These are phyloP conservation scores for Aspergillus thermomutatus DNA, from an alignment of 2,329 filamentous ascomycete genomes.

Conservation along the genomic window DNA sequence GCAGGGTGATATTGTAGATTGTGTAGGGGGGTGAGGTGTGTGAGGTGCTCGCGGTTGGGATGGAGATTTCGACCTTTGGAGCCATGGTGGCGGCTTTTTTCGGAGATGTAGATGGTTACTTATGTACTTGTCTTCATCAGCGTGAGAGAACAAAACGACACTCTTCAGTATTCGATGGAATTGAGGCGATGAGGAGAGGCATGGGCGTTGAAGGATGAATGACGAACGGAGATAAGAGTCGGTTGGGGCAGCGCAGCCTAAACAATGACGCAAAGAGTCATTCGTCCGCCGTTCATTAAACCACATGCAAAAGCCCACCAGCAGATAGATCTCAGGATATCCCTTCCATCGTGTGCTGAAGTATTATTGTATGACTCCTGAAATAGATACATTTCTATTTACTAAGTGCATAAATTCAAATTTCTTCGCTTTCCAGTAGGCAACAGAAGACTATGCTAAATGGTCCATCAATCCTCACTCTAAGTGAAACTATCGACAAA, in stretches of 20 bases:
- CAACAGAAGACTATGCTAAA: neutral
- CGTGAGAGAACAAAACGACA: neutral
- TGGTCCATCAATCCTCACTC: too few relatives aligned
- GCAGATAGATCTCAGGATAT: neutral
- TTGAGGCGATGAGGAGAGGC: neutral
- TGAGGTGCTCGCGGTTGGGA: conserved; percentile 49
- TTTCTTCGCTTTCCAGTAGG: neutral
- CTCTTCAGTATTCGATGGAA: neutral
- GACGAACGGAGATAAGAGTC: neutral
- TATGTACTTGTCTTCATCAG: neutral
- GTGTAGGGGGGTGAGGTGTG: conserved; percentile 54
- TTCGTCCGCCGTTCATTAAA: neutral
- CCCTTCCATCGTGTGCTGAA: too few relatives aligned
- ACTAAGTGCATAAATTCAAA: neutral
- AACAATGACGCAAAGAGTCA: conserved; percentile 2
- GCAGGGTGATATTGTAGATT: conserved; percentile 59
- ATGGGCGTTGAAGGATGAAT: neutral
- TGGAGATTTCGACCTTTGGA: conserved; percentile 43
- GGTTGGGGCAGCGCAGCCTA: neutral
- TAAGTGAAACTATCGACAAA: neutral
- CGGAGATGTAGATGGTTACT: neutral
- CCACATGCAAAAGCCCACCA: neutral
- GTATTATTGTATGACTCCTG: neutral
- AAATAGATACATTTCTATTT: neutral
- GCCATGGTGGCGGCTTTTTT: conserved; percentile 31